A percentile compares a stretch with the other conserved stretches of the same genome.
These are phyloP conservation scores for Alternaria viburni DNA, from an alignment of 2,329 filamentous ascomycete species.

Conservation along the genomic window DNA sequence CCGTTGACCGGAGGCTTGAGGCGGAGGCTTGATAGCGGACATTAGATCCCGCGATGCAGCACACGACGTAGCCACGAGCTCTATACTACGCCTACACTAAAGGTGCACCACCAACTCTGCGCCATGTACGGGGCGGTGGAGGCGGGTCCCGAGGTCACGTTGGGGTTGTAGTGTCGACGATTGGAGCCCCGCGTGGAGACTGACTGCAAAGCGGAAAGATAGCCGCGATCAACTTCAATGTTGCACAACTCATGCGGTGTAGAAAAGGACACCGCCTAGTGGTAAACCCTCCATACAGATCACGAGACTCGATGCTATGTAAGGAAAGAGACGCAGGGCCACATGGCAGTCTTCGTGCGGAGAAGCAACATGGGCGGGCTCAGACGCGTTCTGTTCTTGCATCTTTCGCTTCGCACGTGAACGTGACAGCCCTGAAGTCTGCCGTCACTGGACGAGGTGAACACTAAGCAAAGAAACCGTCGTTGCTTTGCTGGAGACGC, in stretches of 20 bases:
- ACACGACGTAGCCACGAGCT: not conserved
- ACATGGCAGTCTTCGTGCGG: not conserved
- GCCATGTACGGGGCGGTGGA: constrained; percentile 2
- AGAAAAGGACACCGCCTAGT: not conserved
- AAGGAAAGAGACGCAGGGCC: not conserved
- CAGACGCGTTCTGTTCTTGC: not conserved
- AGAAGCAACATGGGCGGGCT: not conserved
- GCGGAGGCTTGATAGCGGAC: not conserved
- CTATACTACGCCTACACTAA: not conserved
- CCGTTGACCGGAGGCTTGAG: not conserved
- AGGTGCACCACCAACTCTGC: not conserved
- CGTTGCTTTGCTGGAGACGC: not conserved
- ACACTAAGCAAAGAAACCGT: not conserved
- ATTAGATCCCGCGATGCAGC: not conserved
- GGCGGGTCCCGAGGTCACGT: constrained; percentile 3
- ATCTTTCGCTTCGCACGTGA: constrained; percentile 1
- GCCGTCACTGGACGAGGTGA: not conserved
- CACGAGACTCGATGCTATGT: not conserved
- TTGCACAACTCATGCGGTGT: not conserved
- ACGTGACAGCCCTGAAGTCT: not conserved
- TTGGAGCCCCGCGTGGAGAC: constrained; percentile 8
- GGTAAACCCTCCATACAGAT: not conserved
- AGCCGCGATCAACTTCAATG: constrained; percentile 2
- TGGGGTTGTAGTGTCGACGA: constrained; percentile 4
- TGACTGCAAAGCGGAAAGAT: constrained; percentile 4